Evolutionary conservation across 2,329 filamentous ascomycete species (phyloP), one percentile per base, ranked within the genome.

Genomic region (Kalaharituber pfeilii): DNA sequence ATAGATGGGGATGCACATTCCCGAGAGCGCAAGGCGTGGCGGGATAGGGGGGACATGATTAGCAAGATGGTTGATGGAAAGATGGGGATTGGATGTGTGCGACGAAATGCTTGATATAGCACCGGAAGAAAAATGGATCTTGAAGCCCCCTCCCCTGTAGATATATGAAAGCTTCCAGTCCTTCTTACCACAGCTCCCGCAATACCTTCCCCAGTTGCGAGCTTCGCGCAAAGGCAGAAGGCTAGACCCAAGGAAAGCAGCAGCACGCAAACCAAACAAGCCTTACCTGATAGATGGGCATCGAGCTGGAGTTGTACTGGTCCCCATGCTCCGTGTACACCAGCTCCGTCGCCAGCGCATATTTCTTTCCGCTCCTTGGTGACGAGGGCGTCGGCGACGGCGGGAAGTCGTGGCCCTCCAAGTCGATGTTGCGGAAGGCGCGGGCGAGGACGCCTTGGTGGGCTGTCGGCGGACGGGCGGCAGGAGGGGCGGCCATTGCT

Each of bases 321-420:
- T 98, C 91, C 70, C 82, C 91, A 67, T 83, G 81, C 64, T 98
- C 91, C 51, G 89, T 96, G 69, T 89, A 96, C 57, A 98, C 91
- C 59, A 98, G 74, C 71, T 98, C 91, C 3, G 91, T 98, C 55
- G 89, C 89, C 57, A 98, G 78, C 47, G 88, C 87, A 70, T 96
- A 98, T 62, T 86, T 85, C 62, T 83, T 80, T 59, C 86, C 87
- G 66, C 81, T 84, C 66, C 82, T 78, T 24, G 91, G 91, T 66
- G 83, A 94, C 15, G 89, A 96, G 2, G 89, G 87, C 24, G 91
- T 86, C 1, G 91, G 91, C 6, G 91, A 95, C 1, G 88, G 88
- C 51, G 88, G 88, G 51, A 94, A 74, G 65, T 88, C 74, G 70
- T 93, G 47, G 42, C 42, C 42, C 11, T 47, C 42, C 2, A 47